Evolutionary conservation across 768 basidiomycete genomes (phyloP).

Genomic region (Lentinula boryana): DNA sequence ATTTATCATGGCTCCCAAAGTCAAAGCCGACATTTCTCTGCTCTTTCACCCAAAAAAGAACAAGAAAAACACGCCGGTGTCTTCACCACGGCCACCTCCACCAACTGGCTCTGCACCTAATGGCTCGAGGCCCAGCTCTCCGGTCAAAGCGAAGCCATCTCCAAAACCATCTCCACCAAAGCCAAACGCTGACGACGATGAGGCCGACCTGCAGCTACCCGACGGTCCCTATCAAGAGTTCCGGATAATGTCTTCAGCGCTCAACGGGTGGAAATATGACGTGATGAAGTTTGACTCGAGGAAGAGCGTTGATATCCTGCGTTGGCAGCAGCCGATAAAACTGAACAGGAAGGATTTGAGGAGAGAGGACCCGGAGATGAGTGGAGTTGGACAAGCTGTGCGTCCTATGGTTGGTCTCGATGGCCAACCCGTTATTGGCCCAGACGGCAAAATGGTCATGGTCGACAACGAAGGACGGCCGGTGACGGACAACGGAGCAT

Average conservation of each 20-base stretch:
- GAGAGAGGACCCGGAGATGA: conserved; percentile 33
- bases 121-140: conserved; percentile 5
- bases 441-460: conserved; percentile 76
- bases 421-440: conserved; percentile 77
- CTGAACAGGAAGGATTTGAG: conserved; percentile 82
- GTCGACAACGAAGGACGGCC: conserved; percentile 73
- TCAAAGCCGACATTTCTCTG: conserved; percentile 27
- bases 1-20: conserved; percentile 36
- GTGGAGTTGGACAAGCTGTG: conserved; percentile 39
- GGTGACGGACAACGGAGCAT: conserved; percentile 36
- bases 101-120: conserved; percentile 15
- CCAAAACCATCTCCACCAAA: conserved; percentile 35
- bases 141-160: conserved; percentile 23
- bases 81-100: conserved; percentile 22
- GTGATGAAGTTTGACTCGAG: conserved; percentile 87
- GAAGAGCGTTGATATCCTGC: conserved; percentile 60
- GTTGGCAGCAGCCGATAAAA: conserved; percentile 73
- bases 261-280: conserved; percentile 88
- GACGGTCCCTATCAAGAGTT: conserved; percentile 71
- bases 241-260: conserved; percentile 69
- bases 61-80: conserved; percentile 23
- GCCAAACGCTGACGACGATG: conserved; percentile 34
- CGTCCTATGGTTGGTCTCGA: conserved; percentile 76
- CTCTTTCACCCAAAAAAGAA: conserved; percentile 71
- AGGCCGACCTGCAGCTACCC: conserved; percentile 50